These are phyloP conservation scores for Flaveria ramosissima DNA, from an alignment of 129 eudicot genomes.

Conservation along the genomic window DNA sequence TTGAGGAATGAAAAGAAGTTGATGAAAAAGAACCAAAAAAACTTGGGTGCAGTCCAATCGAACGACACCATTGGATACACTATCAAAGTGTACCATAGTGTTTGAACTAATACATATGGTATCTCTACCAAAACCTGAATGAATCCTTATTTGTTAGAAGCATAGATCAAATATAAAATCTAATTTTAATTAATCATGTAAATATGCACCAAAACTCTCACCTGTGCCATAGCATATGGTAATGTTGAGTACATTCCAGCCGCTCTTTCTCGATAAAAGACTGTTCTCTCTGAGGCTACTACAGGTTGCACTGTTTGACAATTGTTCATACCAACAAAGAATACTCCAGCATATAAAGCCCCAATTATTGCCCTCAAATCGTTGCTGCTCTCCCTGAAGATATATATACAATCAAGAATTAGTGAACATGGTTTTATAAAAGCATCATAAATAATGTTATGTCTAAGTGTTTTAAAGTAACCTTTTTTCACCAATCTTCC, in stretches of 20 bases:
- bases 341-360: slow-evolving; percentile 62
- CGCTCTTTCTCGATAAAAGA: slow-evolving; percentile 81
- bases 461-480: slow-evolving; percentile 11
- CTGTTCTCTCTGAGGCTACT: slow-evolving; percentile 71
- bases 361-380: slow-evolving; percentile 59
- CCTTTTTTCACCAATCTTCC: slow-evolving; percentile 76
- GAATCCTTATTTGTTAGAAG: not conserved
- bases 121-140: slow-evolving; percentile 64
- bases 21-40: slow-evolving; percentile 62
- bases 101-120: slow-evolving; percentile 55
- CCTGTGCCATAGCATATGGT: slow-evolving; percentile 93
- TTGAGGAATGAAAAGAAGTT: slow-evolving; percentile 60
- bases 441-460: not conserved
- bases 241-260: slow-evolving; percentile 91
- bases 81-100: slow-evolving; percentile 46
- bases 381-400: slow-evolving; percentile 43
- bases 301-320: slow-evolving; percentile 77
- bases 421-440: not conserved
- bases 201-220: slow-evolving; percentile 3
- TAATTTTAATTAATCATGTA: not conserved
- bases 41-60: slow-evolving; percentile 56
- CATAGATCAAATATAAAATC: not conserved
- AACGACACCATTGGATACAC: slow-evolving; percentile 63
- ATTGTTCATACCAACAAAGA: slow-evolving; percentile 74
- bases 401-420: not conserved